Percentiles rank a stretch among this genome's conserved stretches.
Conservation (phyloP, 176 grass and related monocot genomes). For the barley (Hordeum vulgare) region MorexV3_pseudomolecules_assembly NC_058524.1:576149836-576150335, state of each 20-base stretch:
- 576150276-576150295: constrained; percentile 66
- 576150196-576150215: constrained; percentile 74
- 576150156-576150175: constrained; percentile 70
- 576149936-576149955: constrained; percentile 69
- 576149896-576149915: constrained; percentile 79
- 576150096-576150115: constrained; percentile 61
- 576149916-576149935: constrained; percentile 78
- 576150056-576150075: constrained; percentile 85
- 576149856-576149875: constrained; percentile 86
- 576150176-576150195: constrained; percentile 74
- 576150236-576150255: constrained; percentile 84
- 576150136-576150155: constrained; percentile 62
- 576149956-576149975: constrained; percentile 47
- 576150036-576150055: constrained; percentile 76
- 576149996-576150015: constrained; percentile 85
- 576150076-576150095: constrained; percentile 89
- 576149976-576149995: constrained; percentile 78
- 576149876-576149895: constrained; percentile 64
- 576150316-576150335: constrained; percentile 52
- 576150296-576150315: constrained; percentile 40
- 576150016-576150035: constrained; percentile 41
- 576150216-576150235: constrained; percentile 51
- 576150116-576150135: constrained; percentile 60
- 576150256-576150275: constrained; percentile 59
- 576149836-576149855: constrained; percentile 87